Conservation (phyloP, 805 yeast species). For the Candida pseudofarinosa region DNA sequence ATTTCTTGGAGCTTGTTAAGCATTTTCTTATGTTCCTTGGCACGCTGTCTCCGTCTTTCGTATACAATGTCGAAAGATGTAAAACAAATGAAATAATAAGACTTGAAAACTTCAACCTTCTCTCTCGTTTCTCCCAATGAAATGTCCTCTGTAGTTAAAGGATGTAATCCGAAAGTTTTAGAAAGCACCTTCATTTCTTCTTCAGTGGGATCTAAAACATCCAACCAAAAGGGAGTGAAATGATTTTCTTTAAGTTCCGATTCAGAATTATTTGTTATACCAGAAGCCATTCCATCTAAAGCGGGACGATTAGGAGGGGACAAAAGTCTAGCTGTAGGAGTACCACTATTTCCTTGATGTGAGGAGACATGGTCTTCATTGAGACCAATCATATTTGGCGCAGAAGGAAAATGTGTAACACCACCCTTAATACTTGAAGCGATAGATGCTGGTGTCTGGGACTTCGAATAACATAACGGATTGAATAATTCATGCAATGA, state of each 20-base stretch:
- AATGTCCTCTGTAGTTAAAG: constrained; percentile 93
- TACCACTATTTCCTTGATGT: not conserved
- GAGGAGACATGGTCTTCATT: not conserved
- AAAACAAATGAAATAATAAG: constrained; percentile 89
- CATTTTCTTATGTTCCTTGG: constrained; percentile 42
- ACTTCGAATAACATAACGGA: constrained; percentile 17
- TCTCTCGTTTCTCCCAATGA: constrained; percentile 91
- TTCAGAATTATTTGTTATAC: constrained; percentile 10
- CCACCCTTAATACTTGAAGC: not conserved
- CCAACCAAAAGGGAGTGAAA: constrained; percentile 69
- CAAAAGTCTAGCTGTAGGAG: not conserved
- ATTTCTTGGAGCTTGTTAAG: constrained; percentile 34
- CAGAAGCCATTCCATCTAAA: constrained; percentile 1
- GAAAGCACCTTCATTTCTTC: constrained; percentile 92
- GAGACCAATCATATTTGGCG: not conserved
- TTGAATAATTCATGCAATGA: constrained; percentile 21
- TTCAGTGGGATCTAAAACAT: constrained; percentile 88
- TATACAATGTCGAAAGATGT: constrained; percentile 60
- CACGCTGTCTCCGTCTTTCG: constrained; percentile 55
- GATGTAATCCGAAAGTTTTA: constrained; percentile 92
- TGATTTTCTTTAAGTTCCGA: constrained; percentile 5
- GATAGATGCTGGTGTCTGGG: constrained; percentile 8
- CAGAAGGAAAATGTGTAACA: not conserved
- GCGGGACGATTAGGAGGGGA: not conserved
- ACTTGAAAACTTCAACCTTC: constrained; percentile 87